phyloP scores from a whole-genome alignment of 108 stramenopile genomes.

The Nitzschia inconspicua region DNA sequence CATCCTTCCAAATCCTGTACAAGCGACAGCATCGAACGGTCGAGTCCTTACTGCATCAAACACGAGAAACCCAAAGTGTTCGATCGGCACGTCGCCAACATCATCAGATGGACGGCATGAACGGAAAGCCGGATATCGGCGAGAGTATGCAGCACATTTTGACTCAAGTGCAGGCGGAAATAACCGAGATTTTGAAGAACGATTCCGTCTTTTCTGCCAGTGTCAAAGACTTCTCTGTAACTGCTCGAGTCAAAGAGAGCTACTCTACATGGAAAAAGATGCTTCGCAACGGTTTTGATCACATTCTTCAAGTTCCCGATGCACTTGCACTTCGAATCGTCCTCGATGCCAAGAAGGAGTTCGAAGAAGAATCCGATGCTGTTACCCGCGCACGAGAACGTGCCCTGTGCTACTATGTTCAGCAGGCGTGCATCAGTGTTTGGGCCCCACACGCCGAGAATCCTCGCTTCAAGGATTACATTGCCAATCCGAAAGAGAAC shows the following conservation, averaged over 20 bases:
- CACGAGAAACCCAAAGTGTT: constrained; percentile 4
- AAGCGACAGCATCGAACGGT: constrained; percentile 58
- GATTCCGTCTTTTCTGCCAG: constrained; percentile 54
- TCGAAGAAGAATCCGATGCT: constrained; percentile 48
- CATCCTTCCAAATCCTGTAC: constrained; percentile 76
- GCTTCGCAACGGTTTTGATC: constrained; percentile 54
- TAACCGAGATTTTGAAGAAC: constrained; percentile 52
- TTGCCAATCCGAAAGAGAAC: constrained; percentile 80
- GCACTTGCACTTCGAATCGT: constrained; percentile 75
- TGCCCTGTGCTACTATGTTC: constrained; percentile 78
- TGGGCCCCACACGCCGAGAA: constrained; percentile 44
- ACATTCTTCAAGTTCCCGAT: constrained; percentile 74
- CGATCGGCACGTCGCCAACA: background rate
- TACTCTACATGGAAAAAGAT: constrained; percentile 85
- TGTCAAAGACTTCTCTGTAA: constrained; percentile 58
- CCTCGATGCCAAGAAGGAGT: constrained; percentile 54
- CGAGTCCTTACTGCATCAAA: constrained; percentile 32
- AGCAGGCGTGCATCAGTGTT: constrained; percentile 43
- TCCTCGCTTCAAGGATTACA: constrained; percentile 88
- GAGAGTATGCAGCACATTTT: constrained; percentile 59
- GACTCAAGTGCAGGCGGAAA: constrained; percentile 44
- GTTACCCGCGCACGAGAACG: constrained; percentile 61
- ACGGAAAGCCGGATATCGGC: constrained; percentile 28
- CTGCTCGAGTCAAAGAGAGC: constrained; percentile 76
- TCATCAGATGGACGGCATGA: background rate